A percentile compares a stretch with the other conserved stretches of the same genome.
These are phyloP conservation scores for Flaveria floridana DNA, from an alignment of 140 eudicot genomes.

Conservation along the genomic window DNA sequence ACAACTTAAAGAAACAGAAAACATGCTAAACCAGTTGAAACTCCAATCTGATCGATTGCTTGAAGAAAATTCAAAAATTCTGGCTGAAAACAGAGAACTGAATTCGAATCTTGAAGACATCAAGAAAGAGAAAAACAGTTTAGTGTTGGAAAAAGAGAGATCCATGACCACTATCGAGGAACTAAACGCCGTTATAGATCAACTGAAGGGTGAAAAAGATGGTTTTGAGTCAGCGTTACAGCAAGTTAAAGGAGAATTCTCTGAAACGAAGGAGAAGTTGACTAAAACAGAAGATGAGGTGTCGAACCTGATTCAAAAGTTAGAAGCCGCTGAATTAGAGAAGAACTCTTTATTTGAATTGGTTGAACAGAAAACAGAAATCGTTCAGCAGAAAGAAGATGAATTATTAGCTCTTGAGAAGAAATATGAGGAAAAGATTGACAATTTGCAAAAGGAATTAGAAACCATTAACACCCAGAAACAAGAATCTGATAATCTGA, in stretches of 20 bases:
- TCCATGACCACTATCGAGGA: constrained; percentile 37
- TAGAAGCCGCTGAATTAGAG: constrained; percentile 42
- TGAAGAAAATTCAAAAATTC: constrained; percentile 50
- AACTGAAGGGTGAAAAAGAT: constrained; percentile 51
- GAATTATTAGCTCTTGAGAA: constrained; percentile 51
- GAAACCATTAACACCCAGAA: constrained; percentile 34
- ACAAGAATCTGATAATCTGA: constrained; percentile 35
- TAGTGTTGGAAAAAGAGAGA: constrained; percentile 46
- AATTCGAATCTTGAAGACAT: constrained; percentile 40
- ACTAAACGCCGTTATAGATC: constrained; percentile 16
- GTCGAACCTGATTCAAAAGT: constrained; percentile 34
- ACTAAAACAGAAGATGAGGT: constrained; percentile 48
- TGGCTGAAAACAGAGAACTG: constrained; percentile 41
- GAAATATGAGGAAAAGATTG: constrained; percentile 42
- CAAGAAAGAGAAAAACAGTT: constrained; percentile 32
- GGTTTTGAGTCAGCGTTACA: constrained; percentile 43
- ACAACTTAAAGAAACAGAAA: constrained; percentile 46
- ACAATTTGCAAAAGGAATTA: constrained; percentile 41
- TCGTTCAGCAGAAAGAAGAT: constrained; percentile 44
- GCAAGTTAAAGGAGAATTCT: constrained; percentile 33
- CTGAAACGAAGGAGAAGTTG: constrained; percentile 21
- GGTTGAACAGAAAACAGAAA: constrained; percentile 45
- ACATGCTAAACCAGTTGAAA: constrained; percentile 32
- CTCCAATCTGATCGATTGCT: constrained; percentile 37
- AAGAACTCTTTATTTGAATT: constrained; percentile 42